Evolutionary conservation across 768 basidiomycete species (phyloP), one percentile per base, ranked within the genome.

Genomic region (Phanerochaete sordida): DNA sequence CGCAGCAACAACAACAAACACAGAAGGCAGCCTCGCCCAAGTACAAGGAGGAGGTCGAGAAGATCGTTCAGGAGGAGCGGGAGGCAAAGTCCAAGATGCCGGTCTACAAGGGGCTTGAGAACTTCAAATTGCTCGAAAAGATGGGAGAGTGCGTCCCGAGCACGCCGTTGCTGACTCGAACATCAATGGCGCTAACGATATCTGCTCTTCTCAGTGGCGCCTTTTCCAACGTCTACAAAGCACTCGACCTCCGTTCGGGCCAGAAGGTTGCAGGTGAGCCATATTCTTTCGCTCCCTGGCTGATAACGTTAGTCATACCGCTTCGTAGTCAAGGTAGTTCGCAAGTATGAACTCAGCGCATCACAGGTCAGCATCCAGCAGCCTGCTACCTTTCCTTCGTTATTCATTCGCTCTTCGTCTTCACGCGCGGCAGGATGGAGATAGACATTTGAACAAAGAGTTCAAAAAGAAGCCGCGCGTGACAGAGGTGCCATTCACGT

Each of bases 201-300:
- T 35, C 56, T 60, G 39, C 58, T 73, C 61, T 31, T 68, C 66
- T 44, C 67, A 92, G 87, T 68, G 96, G 96, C 61, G 96, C 96
- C 45, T 99, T 99, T 73, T 98, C 95, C n/a, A 93, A 97, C 70
- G 96, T 99, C 9, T 99, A 96, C 81, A 92, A 91, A 71, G 96
- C 94, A 15, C 66, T 89, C 57, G 91, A 98, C 71, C 79, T 84
- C 50, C 76, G 79, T 37, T 88, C 86, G 12, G 86, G 87, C 44
- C 81, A 86, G 68, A 89, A 86, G 72, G 88, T 95, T 46, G 95
- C 95, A 64, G 88, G 95, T 88, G 71, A 57, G 58, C 63, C 31
- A 46, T 44, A 33, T 62, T 23, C 46, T n/a, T 56, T 62, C 63
- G 62, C 62, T 6, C n/a, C n/a, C 23, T 9, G 21, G 9, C 48